Evolutionary conservation across 2,329 filamentous ascomycete genomes (phyloP), one percentile per base, ranked within the genome.

Genomic region (Amesomyces nigricolor): DNA sequence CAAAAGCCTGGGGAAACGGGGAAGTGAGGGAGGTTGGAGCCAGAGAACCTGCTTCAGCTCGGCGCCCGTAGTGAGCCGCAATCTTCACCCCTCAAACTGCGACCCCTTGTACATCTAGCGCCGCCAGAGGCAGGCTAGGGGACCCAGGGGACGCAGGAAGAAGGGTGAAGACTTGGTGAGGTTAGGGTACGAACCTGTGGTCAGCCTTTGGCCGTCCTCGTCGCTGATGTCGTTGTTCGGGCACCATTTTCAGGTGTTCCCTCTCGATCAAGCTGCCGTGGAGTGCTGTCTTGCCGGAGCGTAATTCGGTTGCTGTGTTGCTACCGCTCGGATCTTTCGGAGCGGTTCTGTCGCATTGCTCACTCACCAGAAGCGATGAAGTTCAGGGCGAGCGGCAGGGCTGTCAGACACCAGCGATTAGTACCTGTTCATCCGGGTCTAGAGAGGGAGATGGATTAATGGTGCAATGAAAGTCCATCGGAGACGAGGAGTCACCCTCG

Each of bases 301-400:
- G 67, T 47, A 44, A 44, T 46, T 43, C 38, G 43, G 43, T 58
- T 47, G 42, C 3, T 37, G 54, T 22, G 38, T 73, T 78, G 80
- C 82, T 82, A 80, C 84, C 84, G 83, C 85, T 83, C 78, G 76
- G 74, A 74, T 75, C 73, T 77, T 70, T 64, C 32, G 32, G 52
- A 47, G 14, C 30, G 38, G 29, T 19, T 44, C 42, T 35, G 32
- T 39, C 53, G 53, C 37, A 46, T 51, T 55, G 37, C 26, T 72
- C 73, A 92, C 89, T 92, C 84, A 94, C 89, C 88, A 77, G 88
- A 89, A 71, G 89, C 89, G 75, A 94, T 88, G 77, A 94, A 94
- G 75, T 94, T 94, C 69, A 94, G 78, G 71, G 89, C 88, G 72
- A 94, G 76, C 64, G 89, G 89, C 62, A 90, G 75, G 62, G 87